Conservation (phyloP, 2,329 filamentous ascomycete genomes). For the Penicillium sp. region DNA sequence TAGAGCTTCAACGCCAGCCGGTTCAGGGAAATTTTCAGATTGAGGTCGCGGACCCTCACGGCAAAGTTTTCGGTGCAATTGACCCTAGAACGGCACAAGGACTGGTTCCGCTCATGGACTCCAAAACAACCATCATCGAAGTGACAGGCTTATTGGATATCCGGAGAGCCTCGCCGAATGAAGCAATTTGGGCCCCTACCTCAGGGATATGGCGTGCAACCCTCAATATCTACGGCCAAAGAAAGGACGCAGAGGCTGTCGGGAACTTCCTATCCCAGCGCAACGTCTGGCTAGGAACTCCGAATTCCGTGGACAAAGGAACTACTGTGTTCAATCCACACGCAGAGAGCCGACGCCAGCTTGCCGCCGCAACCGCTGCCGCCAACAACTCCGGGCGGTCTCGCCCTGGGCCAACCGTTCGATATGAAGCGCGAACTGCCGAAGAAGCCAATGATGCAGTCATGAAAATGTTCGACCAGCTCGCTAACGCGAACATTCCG, state of each 20-base stretch:
- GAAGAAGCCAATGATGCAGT: slow-evolving; percentile 87
- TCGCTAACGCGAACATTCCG: slow-evolving; percentile 72
- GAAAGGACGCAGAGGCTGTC: slow-evolving; percentile 62
- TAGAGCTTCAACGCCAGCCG: slow-evolving; percentile 62
- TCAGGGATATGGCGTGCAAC: slow-evolving; percentile 64
- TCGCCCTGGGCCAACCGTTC: slow-evolving; percentile 24
- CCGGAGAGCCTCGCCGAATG: slow-evolving; percentile 61
- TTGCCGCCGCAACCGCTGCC: slow-evolving; percentile 33
- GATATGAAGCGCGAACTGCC: slow-evolving; percentile 60
- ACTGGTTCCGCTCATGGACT: slow-evolving; percentile 71
- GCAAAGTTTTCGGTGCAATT: slow-evolving; percentile 71
- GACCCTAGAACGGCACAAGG: slow-evolving; percentile 65
- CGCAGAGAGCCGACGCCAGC: slow-evolving; percentile 47
- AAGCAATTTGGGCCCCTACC: slow-evolving; percentile 61
- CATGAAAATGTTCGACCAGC: slow-evolving; percentile 80
- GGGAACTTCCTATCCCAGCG: slow-evolving; percentile 66
- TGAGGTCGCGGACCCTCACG: slow-evolving; percentile 69
- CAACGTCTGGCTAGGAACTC: slow-evolving; percentile 66
- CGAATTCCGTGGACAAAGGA: slow-evolving; percentile 63
- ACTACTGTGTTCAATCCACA: slow-evolving; percentile 78
- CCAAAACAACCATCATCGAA: slow-evolving; percentile 60
- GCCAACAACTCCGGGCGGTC: slow-evolving; percentile 17
- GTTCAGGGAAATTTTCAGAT: slow-evolving; percentile 59
- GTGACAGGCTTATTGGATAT: slow-evolving; percentile 69
- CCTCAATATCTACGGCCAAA: slow-evolving; percentile 75